Conservation (phyloP, 306 rosid genomes). For the Carpinus viminea region DNA sequence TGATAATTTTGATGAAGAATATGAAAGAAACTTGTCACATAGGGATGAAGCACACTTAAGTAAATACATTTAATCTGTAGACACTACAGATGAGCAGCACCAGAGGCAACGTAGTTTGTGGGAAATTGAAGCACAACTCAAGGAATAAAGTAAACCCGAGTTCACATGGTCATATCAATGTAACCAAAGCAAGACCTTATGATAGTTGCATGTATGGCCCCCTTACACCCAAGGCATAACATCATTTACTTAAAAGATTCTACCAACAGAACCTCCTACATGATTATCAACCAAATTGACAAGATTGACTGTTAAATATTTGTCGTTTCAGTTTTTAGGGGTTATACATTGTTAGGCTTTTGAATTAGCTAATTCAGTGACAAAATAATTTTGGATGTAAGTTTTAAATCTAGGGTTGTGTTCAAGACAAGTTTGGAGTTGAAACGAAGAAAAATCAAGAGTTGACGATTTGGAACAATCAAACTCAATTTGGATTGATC, state of each 20-base stretch:
- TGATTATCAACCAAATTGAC: neutral
- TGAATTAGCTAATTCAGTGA: no score
- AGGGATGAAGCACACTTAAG: neutral
- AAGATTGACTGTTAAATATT: neutral
- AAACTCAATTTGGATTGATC: no score
- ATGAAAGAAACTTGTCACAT: neutral
- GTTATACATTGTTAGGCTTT: no score
- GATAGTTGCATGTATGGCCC: constrained; percentile 13
- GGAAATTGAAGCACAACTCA: constrained; percentile 9
- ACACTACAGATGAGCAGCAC: neutral
- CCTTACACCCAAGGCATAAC: constrained; percentile 7
- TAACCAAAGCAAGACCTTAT: neutral
- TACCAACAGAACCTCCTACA: constrained; percentile 9
- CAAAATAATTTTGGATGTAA: no score
- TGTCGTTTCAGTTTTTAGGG: neutral
- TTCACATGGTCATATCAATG: constrained; percentile 19
- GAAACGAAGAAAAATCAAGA: no score
- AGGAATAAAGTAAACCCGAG: neutral
- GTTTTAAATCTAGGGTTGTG: no score
- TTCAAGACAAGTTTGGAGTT: no score
- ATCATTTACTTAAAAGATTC: constrained; percentile 9
- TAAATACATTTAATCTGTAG: neutral
- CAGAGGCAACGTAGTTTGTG: neutral
- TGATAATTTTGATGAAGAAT: neutral
- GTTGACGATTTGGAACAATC: no score